These are phyloP conservation scores for Pestalotiopsis sp. DNA, from an alignment of 2,329 filamentous ascomycete species.

Conservation along the genomic window DNA sequence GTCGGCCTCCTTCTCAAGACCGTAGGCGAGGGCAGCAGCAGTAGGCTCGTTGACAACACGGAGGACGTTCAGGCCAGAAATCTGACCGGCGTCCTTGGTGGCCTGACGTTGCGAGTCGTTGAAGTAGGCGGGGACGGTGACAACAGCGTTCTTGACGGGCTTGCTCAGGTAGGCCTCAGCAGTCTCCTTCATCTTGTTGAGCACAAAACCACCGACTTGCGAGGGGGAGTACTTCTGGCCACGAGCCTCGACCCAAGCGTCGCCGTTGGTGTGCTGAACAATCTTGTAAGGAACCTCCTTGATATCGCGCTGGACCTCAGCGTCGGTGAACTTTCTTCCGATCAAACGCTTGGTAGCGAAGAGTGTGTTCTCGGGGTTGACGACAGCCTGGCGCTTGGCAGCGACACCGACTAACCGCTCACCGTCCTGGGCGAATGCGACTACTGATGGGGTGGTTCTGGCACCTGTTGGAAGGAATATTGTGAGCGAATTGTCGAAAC, in stretches of 20 bases:
- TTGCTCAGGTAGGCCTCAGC: constrained; percentile 91
- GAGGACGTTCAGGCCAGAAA: constrained; percentile 92
- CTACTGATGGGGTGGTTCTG: constrained; percentile 89
- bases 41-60: constrained; percentile 98
- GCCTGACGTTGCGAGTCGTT: constrained; percentile 98
- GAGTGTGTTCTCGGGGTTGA: constrained; percentile 97
- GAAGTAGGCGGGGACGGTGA: constrained; percentile 97
- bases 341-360: constrained; percentile 99
- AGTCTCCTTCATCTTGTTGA: constrained; percentile 99
- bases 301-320: constrained; percentile 93
- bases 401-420: constrained; percentile 96
- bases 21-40: constrained; percentile 92
- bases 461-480: constrained; percentile 59
- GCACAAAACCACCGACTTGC: constrained; percentile 95
- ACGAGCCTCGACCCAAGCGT: constrained; percentile 93
- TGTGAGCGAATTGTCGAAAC: neutral
- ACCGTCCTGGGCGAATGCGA: constrained; percentile 92
- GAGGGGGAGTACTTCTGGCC: constrained; percentile 96
- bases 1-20: constrained; percentile 92
- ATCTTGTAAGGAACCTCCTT: constrained; percentile 99
- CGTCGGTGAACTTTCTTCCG: constrained; percentile 92
- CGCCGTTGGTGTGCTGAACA: constrained; percentile 93
- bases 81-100: constrained; percentile 97
- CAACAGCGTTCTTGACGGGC: constrained; percentile 91
- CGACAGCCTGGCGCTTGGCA: constrained; percentile 96